Conservation (phyloP, 129 eudicot species). For the Lonicera japonica region DNA sequence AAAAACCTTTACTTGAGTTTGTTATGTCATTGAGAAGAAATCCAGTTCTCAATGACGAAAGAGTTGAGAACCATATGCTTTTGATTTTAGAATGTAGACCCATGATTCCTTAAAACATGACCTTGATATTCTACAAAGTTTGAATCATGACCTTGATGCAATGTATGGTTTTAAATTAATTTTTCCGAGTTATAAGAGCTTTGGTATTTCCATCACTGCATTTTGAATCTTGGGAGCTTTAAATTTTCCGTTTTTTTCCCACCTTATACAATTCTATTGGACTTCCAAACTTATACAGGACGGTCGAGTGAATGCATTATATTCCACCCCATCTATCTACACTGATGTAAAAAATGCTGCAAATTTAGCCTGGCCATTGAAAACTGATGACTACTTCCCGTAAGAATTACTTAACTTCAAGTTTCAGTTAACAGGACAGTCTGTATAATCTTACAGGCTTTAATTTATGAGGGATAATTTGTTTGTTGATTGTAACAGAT, state of each 20-base stretch:
- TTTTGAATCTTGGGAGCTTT: too few species aligned
- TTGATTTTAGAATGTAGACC: too few species aligned
- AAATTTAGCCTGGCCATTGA: conserved; percentile 75
- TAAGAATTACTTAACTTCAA: conserved; percentile 23
- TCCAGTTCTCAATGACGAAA: not conserved
- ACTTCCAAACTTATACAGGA: conserved; percentile 51
- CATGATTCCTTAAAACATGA: too few species aligned
- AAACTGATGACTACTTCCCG: conserved; percentile 85
- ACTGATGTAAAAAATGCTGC: conserved; percentile 76
- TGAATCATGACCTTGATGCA: too few species aligned
- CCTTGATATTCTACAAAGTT: too few species aligned
- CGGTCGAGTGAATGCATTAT: conserved; percentile 82
- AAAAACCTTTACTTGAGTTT: not conserved
- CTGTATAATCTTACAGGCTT: not conserved
- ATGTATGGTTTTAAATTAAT: too few species aligned
- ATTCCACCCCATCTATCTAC: conserved; percentile 86
- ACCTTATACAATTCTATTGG: not conserved
- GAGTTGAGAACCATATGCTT: not conserved
- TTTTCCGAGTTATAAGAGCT: too few species aligned
- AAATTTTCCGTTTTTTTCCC: too few species aligned
- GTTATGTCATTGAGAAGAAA: not conserved
- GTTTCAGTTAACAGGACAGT: not conserved
- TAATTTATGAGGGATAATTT: conserved; percentile 5
- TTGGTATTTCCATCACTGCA: not conserved
- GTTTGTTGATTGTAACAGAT: conserved; percentile 36